These are phyloP conservation scores for Heterotrichella gracilis DNA, from an alignment of 352 stramenopile genomes.

Conservation along the genomic window DNA sequence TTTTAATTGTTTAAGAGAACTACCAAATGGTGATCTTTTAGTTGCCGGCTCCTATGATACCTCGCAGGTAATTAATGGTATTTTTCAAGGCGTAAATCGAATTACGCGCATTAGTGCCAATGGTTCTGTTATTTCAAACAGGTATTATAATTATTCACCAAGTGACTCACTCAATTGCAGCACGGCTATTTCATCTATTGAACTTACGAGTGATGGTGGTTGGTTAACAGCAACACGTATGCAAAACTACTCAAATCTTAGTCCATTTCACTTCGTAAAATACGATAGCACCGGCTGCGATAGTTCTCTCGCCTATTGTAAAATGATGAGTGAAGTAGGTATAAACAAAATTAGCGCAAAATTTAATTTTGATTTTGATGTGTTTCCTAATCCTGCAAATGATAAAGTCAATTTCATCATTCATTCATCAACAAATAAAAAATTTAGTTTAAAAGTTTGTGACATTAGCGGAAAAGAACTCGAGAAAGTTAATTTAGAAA, in stretches of 20 bases:
- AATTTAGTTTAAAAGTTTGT: too few relatives aligned
- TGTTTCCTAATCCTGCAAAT: background rate
- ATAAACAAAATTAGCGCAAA: background rate
- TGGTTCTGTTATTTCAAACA: background rate
- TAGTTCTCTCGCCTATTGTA: background rate
- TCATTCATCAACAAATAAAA: too few relatives aligned
- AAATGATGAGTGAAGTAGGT: background rate
- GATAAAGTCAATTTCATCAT: too few relatives aligned
- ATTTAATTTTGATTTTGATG: background rate
- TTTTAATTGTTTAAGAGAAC: background rate
- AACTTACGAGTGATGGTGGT: background rate
- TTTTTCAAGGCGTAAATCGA: background rate
- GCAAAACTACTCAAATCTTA: background rate
- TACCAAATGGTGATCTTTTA: background rate
- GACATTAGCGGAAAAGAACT: too few relatives aligned
- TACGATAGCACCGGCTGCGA: background rate
- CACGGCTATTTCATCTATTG: background rate
- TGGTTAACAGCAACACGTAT: background rate
- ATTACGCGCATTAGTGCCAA: background rate
- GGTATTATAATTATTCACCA: background rate
- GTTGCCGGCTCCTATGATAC: background rate
- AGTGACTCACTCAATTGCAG: background rate
- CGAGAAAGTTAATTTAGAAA: too few relatives aligned
- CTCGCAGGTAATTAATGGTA: background rate
- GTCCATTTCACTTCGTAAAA: background rate